Conservation (phyloP, 495 filamentous ascomycete species). For the Parmelia sp. region DNA sequence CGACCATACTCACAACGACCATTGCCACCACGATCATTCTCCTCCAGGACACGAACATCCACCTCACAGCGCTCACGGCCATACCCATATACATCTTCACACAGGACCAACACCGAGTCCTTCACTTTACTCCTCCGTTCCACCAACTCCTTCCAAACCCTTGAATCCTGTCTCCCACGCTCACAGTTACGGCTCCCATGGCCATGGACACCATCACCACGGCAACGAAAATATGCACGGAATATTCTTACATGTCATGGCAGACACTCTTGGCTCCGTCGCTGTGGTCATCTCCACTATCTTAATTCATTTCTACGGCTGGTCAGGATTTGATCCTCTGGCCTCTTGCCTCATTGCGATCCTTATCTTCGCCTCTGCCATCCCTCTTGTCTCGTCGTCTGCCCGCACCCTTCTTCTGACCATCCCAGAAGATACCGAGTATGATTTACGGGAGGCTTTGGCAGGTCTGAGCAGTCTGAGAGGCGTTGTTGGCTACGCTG, state of each 20-base stretch:
- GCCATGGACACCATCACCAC: constrained; percentile 50
- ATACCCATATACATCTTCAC: constrained; percentile 31
- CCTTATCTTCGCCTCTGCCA: constrained; percentile 80
- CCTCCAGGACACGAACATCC: constrained; percentile 24
- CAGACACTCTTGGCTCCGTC: constrained; percentile 88
- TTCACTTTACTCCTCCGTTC: constrained; percentile 22
- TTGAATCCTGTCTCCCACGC: constrained; percentile 23
- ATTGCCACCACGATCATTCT: constrained; percentile 31
- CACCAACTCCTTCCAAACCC: constrained; percentile 26
- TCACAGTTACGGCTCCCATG: constrained; percentile 22
- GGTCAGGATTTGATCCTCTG: constrained; percentile 92
- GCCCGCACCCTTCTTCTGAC: constrained; percentile 76
- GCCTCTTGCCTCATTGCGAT: constrained; percentile 91
- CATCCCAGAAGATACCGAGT: constrained; percentile 80
- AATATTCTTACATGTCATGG: constrained; percentile 95
- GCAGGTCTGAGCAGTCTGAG: constrained; percentile 74
- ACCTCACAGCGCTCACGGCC: constrained; percentile 32
- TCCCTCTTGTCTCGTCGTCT: constrained; percentile 79
- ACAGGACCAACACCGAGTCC: constrained; percentile 24
- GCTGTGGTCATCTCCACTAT: constrained; percentile 91
- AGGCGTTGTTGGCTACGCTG: constrained; percentile 79
- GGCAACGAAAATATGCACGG: constrained; percentile 98
- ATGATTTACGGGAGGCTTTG: constrained; percentile 76
- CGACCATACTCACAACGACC: constrained; percentile 33
- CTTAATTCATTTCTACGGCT: constrained; percentile 76